These are phyloP conservation scores for Chrysochromulina tobinii DNA, from an alignment of 78 protist genomes.

Conservation along the genomic window DNA sequence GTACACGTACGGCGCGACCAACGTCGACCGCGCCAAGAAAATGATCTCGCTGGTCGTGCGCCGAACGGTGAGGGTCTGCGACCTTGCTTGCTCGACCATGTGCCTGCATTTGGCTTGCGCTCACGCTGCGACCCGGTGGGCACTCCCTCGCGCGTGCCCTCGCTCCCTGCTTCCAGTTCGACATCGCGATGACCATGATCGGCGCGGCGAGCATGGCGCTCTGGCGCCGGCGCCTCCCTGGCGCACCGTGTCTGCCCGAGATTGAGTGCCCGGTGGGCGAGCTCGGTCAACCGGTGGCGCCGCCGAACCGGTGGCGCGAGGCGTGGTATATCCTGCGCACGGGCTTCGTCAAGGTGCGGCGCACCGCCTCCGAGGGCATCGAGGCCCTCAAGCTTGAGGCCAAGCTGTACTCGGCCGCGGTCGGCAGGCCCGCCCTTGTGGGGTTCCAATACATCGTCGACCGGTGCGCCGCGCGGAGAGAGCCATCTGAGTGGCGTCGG, in stretches of 20 bases:
- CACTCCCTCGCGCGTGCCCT: too few species aligned
- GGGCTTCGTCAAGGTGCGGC: neutral
- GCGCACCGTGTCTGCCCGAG: too few species aligned
- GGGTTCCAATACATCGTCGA: neutral
- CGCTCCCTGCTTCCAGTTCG: too few species aligned
- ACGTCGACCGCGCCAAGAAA: neutral
- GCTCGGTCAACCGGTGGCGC: too few species aligned
- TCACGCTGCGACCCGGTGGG: too few species aligned
- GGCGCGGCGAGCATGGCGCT: neutral
- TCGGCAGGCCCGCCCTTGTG: neutral
- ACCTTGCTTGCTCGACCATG: too few species aligned
- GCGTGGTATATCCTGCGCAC: neutral
- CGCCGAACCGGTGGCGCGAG: neutral
- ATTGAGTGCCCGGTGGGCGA: neutral
- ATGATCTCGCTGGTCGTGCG: neutral
- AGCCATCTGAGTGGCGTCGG: too few species aligned
- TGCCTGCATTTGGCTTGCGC: too few species aligned
- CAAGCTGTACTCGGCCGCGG: neutral
- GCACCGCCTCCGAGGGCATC: constrained; percentile 1
- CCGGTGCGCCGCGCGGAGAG: neutral
- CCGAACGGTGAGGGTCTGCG: neutral
- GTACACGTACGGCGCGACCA: too few species aligned
- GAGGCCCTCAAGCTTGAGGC: neutral
- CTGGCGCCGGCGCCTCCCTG: neutral
- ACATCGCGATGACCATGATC: neutral